phyloP scores from a whole-genome alignment of 305 asterid species.

The Fraxinus velutina region DNA sequence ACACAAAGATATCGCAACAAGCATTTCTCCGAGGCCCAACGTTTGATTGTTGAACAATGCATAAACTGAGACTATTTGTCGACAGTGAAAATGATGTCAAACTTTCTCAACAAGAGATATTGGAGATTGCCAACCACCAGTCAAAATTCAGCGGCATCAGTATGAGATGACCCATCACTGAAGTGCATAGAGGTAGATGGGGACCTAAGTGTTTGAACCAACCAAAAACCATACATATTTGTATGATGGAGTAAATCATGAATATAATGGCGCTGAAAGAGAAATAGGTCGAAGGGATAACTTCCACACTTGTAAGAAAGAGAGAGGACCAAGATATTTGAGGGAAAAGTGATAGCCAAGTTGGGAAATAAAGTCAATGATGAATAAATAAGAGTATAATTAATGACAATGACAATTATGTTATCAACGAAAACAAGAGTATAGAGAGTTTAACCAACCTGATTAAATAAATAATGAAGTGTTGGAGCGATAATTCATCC shows the following conservation, averaged over 20 bases:
- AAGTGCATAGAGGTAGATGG: neutral
- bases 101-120: neutral
- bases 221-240: neutral
- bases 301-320: neutral
- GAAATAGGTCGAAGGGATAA: neutral
- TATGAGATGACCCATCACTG: neutral
- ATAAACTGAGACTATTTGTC: neutral
- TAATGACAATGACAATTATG: neutral
- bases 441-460: neutral
- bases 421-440: neutral
- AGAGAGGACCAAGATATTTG: neutral
- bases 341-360: neutral
- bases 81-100: neutral
- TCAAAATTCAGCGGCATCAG: neutral
- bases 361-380: neutral
- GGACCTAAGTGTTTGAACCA: neutral
- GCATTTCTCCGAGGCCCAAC: neutral
- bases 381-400: neutral
- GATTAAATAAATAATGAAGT: neutral
- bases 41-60: neutral
- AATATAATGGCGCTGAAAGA: neutral
- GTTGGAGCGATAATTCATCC: neutral
- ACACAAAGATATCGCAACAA: neutral
- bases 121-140: neutral
- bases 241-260: neutral